Base-by-base conservation (phyloP, 495 filamentous ascomycete genomes). In the Penicillium goetzii region DNA sequence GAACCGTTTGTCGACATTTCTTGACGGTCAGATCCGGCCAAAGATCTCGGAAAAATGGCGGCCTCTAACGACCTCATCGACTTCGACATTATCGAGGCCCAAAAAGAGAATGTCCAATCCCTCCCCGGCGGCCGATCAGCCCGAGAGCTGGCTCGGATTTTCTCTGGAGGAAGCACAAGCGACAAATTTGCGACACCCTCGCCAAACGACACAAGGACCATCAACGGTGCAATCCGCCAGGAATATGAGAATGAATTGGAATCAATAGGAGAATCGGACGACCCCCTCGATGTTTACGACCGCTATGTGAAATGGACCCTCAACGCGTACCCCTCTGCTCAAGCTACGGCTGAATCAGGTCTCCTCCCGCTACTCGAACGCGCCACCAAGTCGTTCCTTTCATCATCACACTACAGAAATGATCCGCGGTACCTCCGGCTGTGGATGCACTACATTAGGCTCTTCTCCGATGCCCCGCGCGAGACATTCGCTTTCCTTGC, bases 71-170 rank as follows among this genome's bases (percentile, higher is more conserved):
- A 89, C 65, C 74, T 88, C 19, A 91, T 97, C 71, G 86, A 96
- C 76, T 98, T 99, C 82, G 90, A 96, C 63, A 87, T 97, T 63
- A 98, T 99, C 78, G 95, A 99, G 74, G 84, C 83, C 47, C 93
- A 97, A 70, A 99, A 99, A 77, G 95, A 99, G 77, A 98, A 99
- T 72, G 96, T 98, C 45, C 93, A 97, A 72, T 89, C 93, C 14
- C 83, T 98, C 41, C 92, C 96, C 2, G 89, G 91, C 52, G 95
- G 95, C 38, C 87, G 95, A 58, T 97, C 93, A 33, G 95, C 95
- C 17, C 89, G 89, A 78, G 91, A 92, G 19, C 88, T 99, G 33
- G 93, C 88, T n/a, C 85, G 88, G 41, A 86, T 93, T 53, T 95
- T 92, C 79, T 90, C 92, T 33, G 86, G 87, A 4, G 74, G 77